phyloP scores from a whole-genome alignment of 1,139 yeast species.

The Geotrichum candidum region DNA sequence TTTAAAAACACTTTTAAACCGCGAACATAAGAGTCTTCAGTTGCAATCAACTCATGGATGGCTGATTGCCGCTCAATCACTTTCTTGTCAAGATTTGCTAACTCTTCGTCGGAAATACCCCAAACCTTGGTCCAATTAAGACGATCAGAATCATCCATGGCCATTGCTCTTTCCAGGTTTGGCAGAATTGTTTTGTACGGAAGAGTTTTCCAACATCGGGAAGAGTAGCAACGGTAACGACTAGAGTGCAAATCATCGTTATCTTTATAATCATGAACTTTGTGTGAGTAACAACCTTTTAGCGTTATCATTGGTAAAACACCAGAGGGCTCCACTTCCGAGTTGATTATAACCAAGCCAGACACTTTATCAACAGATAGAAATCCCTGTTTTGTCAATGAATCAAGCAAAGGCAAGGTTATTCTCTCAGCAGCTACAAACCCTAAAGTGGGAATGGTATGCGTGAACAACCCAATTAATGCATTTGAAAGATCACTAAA shows the following conservation, averaged over 20 bases:
- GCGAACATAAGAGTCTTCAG: slow-evolving; percentile 69
- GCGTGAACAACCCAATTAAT: slow-evolving; percentile 47
- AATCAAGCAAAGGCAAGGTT: slow-evolving; percentile 47
- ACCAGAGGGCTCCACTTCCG: slow-evolving; percentile 38
- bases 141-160: slow-evolving; percentile 21
- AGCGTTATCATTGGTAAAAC: slow-evolving; percentile 42
- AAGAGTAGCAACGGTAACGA: slow-evolving; percentile 31
- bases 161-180: slow-evolving; percentile 21
- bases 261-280: slow-evolving; percentile 24
- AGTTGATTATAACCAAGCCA: slow-evolving; percentile 26
- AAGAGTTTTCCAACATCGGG: slow-evolving; percentile 28
- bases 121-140: slow-evolving; percentile 73
- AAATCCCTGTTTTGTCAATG: slow-evolving; percentile 45
- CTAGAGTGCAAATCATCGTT: slow-evolving; percentile 12
- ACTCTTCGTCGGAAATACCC: slow-evolving; percentile 45
- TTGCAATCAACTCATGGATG: slow-evolving; percentile 67
- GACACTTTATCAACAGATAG: slow-evolving; percentile 36
- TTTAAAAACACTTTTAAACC: slow-evolving; percentile 63
- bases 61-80: slow-evolving; percentile 66
- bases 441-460: slow-evolving; percentile 47
- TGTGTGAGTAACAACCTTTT: slow-evolving; percentile 37
- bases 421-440: slow-evolving; percentile 52
- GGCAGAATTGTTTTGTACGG: slow-evolving; percentile 30
- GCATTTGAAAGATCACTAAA: slow-evolving; percentile 33
- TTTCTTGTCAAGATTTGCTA: slow-evolving; percentile 48